phyloP scores from a whole-genome alignment of 441 rosid genomes.

The Cnidoscolus chayamansa region DNA sequence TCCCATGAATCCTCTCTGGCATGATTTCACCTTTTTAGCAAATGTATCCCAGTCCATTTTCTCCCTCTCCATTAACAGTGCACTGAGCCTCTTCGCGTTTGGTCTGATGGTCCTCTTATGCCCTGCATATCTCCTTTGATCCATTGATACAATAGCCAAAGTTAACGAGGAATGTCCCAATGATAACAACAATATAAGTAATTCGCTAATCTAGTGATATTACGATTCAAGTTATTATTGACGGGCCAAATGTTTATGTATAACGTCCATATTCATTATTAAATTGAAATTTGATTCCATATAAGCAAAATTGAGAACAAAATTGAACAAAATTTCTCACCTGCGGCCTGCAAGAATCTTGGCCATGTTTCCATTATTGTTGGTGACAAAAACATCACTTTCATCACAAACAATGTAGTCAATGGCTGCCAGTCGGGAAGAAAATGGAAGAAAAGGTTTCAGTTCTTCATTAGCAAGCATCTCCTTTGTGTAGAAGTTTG shows the following conservation, averaged over 20 bases:
- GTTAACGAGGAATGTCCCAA: constrained; percentile 6
- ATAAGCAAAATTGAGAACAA: neutral
- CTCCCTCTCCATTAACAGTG: constrained; percentile 60
- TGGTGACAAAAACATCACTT: constrained; percentile 90
- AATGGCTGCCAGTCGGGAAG: constrained; percentile 90
- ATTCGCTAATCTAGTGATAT: no score
- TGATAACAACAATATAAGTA: neutral
- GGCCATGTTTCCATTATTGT: constrained; percentile 98
- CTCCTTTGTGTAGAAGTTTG: constrained; percentile 92
- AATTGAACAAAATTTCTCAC: constrained; percentile 40
- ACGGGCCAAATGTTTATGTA: neutral
- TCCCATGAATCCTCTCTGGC: constrained; percentile 95
- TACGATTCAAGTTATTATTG: neutral
- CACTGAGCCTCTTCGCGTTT: constrained; percentile 81
- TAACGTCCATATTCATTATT: neutral
- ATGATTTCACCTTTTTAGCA: constrained; percentile 68
- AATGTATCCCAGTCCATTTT: constrained; percentile 80
- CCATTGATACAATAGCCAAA: constrained; percentile 9
- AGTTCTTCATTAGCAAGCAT: constrained; percentile 80
- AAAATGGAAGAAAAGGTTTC: constrained; percentile 67
- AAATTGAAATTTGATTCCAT: neutral
- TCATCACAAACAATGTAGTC: constrained; percentile 91
- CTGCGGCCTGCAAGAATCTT: constrained; percentile 97
- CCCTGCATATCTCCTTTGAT: constrained; percentile 80
- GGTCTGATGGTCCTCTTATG: constrained; percentile 96